Conservation (phyloP, 306 rosid species). For the Macrotyloma uniflorum region DNA sequence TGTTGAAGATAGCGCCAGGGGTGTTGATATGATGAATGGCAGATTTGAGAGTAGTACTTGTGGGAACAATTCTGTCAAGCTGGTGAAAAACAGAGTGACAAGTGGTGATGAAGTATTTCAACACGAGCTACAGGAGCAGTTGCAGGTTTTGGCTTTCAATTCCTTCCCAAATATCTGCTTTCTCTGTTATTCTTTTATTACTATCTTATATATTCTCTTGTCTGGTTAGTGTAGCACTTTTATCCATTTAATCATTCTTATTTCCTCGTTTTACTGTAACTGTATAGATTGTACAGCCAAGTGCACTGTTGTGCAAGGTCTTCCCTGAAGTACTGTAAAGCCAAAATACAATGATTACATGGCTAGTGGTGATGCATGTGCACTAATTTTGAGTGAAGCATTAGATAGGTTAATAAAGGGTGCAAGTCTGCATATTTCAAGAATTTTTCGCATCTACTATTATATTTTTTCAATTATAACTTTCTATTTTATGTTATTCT, state of each 20-base stretch:
- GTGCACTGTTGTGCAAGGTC: constrained; percentile 30
- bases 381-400: not conserved
- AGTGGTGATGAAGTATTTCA: constrained; percentile 42
- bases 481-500: not conserved
- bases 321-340: constrained; percentile 10
- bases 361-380: not conserved
- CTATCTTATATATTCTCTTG: not conserved
- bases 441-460: not conserved
- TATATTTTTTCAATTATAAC: not conserved
- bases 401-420: not conserved
- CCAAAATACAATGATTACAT: constrained; percentile 25
- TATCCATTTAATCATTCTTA: constrained; percentile 28
- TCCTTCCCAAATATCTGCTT: constrained; percentile 21
- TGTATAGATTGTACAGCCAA: constrained; percentile 20
- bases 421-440: not conserved
- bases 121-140: constrained; percentile 43
- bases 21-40: constrained; percentile 48
- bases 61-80: constrained; percentile 42
- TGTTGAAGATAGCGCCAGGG: constrained; percentile 45
- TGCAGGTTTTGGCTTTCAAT: constrained; percentile 74
- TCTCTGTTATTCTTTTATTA: not conserved
- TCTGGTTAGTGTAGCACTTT: not conserved
- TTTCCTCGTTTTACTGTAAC: constrained; percentile 3
- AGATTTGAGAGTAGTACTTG: constrained; percentile 34
- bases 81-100: constrained; percentile 32